Percentiles rank a stretch among this genome's conserved stretches.
phyloP scores from a whole-genome alignment of 148 eudicot species.

The Camellia japonica region DNA sequence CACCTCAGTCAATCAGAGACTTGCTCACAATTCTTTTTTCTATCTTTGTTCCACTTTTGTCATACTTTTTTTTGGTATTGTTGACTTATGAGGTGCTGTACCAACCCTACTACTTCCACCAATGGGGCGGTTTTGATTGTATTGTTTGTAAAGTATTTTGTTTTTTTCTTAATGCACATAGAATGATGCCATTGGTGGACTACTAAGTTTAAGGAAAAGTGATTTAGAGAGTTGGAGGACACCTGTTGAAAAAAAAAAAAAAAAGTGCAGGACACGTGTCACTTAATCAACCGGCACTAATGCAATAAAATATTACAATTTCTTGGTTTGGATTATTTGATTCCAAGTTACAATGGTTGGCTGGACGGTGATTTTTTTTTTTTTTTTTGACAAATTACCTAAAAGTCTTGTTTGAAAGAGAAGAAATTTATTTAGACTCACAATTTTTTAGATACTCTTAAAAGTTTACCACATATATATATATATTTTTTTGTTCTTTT shows the following conservation, averaged over 20 bases:
- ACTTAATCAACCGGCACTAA: not conserved
- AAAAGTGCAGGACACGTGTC: not conserved
- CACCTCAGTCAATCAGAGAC: too few relatives aligned
- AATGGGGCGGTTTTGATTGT: not conserved
- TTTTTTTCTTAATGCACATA: not conserved
- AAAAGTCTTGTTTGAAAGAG: too few relatives aligned
- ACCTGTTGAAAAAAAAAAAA: too few relatives aligned
- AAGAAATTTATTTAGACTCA: too few relatives aligned
- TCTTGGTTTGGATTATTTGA: conserved; percentile 18
- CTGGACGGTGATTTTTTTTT: not conserved
- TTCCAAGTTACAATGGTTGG: conserved; percentile 19
- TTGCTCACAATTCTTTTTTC: not conserved
- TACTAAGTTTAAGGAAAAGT: not conserved
- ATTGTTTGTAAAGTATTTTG: not conserved
- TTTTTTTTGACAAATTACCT: too few relatives aligned
- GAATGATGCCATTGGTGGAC: not conserved
- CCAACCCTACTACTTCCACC: conserved; percentile 21
- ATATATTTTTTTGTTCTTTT: too few relatives aligned
- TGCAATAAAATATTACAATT: not conserved
- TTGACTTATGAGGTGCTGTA: not conserved
- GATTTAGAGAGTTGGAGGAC: not conserved
- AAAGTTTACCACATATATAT: too few relatives aligned
- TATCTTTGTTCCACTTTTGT: not conserved
- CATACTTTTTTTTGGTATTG: not conserved
- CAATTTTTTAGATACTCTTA: too few relatives aligned